Evolutionary conservation across 495 filamentous ascomycete genomes (phyloP), one percentile per base, ranked within the genome.

Genomic region (Penicillium nucicola): DNA sequence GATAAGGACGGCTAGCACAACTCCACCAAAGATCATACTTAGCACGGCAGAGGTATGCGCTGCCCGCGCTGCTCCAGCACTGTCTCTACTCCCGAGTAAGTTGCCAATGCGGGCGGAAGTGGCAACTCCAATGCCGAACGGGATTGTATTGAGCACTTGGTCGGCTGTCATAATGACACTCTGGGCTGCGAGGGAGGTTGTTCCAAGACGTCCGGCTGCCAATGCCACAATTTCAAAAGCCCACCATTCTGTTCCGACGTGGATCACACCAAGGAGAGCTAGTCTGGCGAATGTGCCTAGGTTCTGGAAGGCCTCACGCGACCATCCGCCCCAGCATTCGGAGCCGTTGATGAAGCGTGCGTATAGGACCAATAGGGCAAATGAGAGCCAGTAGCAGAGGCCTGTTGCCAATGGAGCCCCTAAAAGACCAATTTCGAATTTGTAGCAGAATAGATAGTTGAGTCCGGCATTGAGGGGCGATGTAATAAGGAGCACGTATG

Each of bases 191-290:
- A 96, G 77, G 0, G 91, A 77, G 33, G 93, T 84, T 0, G 87
- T 93, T 8, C 91, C 91, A 0, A 97, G 77, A 8, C 84, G 77
- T 9, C 92, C 92, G 4, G 92, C 92, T 2, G 85, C 90, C 0
- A 97, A 75, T 1, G 91, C 90, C n/a, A 96, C 90, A 48, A 97
- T 95, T 68, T 95, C 91, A 56, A 95, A 95, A 0, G 91, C 91
- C 90, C 91, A 95, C 91, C 91, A 95, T 69, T 96, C 90, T 0
- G 89, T 95, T 7, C 92, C 92, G 18, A 96, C 87, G 57, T 95
- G 92, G n/a, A 96, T 64, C 36, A 95, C 73, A 5, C 92, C 92
- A 1, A 96, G 68, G 30, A 84, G 57, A 6, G 91, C 88, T 5
- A 97, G 80, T 7, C 84, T 82, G 3, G 87, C 77, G 57, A 97